phyloP scores from a whole-genome alignment of 208 protist species.

The Leishmania aethiopica region DNA sequence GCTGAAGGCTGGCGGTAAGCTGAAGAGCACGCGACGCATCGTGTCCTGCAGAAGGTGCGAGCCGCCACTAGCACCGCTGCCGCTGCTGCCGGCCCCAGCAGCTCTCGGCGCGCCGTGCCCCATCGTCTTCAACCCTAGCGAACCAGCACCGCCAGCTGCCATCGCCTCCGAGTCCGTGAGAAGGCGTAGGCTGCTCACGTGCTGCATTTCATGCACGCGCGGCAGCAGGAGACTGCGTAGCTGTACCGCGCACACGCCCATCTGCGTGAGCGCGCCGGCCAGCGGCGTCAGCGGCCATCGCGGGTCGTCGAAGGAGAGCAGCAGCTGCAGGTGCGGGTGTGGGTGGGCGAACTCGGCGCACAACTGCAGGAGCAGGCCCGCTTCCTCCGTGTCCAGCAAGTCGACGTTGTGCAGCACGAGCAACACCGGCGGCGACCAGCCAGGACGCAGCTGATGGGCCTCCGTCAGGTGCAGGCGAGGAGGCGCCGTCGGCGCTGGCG shows the following conservation, averaged over 20 bases:
- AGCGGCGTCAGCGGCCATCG: constrained; percentile 41
- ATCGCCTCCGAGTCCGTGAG: constrained; percentile 59
- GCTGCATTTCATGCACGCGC: constrained; percentile 59
- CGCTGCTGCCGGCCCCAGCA: background rate
- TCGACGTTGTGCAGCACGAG: constrained; percentile 76
- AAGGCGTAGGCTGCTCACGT: constrained; percentile 48
- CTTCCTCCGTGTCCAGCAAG: constrained; percentile 43
- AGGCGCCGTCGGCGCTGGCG: background rate
- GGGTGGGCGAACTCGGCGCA: constrained; percentile 46
- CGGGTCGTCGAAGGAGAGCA: constrained; percentile 71
- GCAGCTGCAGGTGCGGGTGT: constrained; percentile 38
- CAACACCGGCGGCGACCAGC: constrained; percentile 33
- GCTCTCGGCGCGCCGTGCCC: constrained; percentile 3
- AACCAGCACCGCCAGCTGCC: constrained; percentile 18
- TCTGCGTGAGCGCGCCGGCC: constrained; percentile 33
- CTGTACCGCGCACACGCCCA: constrained; percentile 56
- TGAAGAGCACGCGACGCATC: constrained; percentile 76
- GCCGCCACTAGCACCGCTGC: background rate
- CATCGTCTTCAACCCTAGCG: background rate
- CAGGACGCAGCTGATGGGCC: constrained; percentile 6
- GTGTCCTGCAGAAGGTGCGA: constrained; percentile 77
- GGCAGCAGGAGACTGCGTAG: constrained; percentile 65
- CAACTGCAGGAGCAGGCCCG: constrained; percentile 45
- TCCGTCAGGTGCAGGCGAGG: constrained; percentile 7
- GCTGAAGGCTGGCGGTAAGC: constrained; percentile 66